Conservation (phyloP, 805 yeast species). For the Saccharomycopsis javanensis region DNA sequence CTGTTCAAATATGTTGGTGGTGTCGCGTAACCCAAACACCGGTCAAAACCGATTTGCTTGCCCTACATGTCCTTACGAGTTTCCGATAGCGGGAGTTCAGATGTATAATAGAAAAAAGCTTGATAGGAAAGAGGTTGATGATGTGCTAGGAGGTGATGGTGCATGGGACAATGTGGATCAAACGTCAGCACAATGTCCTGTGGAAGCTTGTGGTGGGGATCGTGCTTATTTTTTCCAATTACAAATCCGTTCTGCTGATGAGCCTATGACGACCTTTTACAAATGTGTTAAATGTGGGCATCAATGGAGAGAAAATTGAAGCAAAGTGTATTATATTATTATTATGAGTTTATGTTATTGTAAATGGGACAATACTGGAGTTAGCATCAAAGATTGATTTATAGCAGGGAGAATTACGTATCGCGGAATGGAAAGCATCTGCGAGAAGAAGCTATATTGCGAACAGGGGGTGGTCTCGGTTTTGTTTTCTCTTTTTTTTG, state of each 20-base stretch:
- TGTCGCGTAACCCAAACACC: conserved; percentile 48
- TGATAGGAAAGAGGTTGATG: conserved; percentile 87
- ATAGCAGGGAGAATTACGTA: too few species aligned
- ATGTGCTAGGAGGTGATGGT: conserved; percentile 91
- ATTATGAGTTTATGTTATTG: background rate
- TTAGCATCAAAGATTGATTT: too few species aligned
- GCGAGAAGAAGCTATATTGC: too few species aligned
- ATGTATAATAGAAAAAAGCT: conserved; percentile 78
- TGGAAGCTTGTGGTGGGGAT: conserved; percentile 72
- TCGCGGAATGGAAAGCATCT: too few species aligned
- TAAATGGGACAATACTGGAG: too few species aligned
- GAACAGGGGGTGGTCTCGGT: too few species aligned
- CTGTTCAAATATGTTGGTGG: conserved; percentile 83
- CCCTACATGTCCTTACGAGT: conserved; percentile 92
- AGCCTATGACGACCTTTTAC: conserved; percentile 97
- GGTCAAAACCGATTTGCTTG: conserved; percentile 68
- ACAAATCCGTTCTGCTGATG: conserved; percentile 96
- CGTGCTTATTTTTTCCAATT: conserved; percentile 95
- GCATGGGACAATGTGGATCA: conserved; percentile 99
- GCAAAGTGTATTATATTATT: background rate
- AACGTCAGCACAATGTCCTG: conserved; percentile 86
- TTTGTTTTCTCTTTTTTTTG: too few species aligned
- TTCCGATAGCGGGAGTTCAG: conserved; percentile 74
- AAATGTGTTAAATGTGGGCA: conserved; percentile 89
- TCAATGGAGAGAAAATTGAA: conserved; percentile 94